Evolutionary conservation across 169 alveolate species (phyloP), one percentile per base, ranked within the genome.

Genomic region (Theileria equi): DNA sequence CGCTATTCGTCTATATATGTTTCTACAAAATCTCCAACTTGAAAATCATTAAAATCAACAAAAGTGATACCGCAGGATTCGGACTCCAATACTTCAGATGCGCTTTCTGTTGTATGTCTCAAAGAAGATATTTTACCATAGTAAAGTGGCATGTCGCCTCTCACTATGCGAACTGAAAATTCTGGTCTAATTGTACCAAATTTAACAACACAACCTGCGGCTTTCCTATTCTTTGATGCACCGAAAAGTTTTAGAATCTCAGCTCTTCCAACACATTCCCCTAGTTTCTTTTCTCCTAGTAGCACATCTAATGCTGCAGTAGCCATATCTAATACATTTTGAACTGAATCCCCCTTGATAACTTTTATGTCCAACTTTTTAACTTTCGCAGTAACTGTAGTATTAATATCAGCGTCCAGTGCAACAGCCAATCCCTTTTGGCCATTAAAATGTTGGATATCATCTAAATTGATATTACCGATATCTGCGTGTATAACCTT

Each of bases 191-290:
- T 58, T 10, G 47, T 45, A 25, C 86, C 86, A 1, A 17, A 62
- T 6, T 48, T n/a, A 13, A 77, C 81, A 1, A 67, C 78, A 48
- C 80, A 77, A 0, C 86, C 86, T 11, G 81, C 86, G 29, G 77
- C 81, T 29, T 67, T 77, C 29, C 52, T 19, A 19, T 45, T 60
- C 81, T 73, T 54, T n/a, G 55, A 53, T 0, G 81, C 86, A 32
- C 60, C 67, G 29, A 65, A 65, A 26, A 77, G 68, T 72, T 77
- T 65, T 11, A 54, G 52, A 1, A 77, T 65, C 17, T 63, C 36
- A 3, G 81, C 86, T 11, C 21, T 67, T 19, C 86, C 86, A 19
- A 16, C 19, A 16, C 28, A 69, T 35, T 7, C 53, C 26, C 66
- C 57, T 29, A 76, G 40, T 40, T 19, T 40, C 25, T 48, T 53